Conservation (phyloP, 148 eudicot genomes). For the Rhododendron ovatum region DNA sequence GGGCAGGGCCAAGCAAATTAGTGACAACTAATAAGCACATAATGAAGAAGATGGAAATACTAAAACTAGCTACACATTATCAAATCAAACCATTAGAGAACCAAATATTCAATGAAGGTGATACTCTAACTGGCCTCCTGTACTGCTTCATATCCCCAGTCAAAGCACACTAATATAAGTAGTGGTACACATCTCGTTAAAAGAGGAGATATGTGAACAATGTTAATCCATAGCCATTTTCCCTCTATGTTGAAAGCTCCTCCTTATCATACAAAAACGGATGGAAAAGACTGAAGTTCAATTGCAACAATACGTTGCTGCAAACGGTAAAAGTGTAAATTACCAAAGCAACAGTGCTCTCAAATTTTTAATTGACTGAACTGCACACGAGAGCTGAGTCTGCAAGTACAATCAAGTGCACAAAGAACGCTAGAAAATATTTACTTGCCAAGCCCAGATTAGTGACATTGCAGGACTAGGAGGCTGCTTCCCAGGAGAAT, state of each 20-base stretch:
- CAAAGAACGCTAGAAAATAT: neutral
- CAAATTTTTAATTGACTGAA: neutral
- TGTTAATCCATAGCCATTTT: neutral
- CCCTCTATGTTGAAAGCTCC: neutral
- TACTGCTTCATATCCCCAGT: neutral
- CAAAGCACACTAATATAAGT: neutral
- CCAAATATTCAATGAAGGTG: neutral
- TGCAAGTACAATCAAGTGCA: neutral
- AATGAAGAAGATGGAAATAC: neutral
- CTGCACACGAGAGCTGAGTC: neutral
- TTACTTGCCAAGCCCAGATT: neutral
- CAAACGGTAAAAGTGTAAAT: neutral
- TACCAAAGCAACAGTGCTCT: neutral
- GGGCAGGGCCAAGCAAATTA: constrained; percentile 3
- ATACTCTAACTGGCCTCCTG: neutral
- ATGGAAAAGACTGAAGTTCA: neutral
- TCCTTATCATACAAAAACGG: neutral
- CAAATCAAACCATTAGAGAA: neutral
- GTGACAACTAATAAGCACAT: neutral
- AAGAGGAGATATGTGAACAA: neutral
- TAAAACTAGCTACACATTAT: neutral
- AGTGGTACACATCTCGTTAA: neutral
- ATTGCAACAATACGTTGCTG: neutral
- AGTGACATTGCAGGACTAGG: neutral
- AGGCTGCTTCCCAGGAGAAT: neutral